Base-by-base conservation (phyloP, 306 rosid genomes). In the Medicago arabica region DNA sequence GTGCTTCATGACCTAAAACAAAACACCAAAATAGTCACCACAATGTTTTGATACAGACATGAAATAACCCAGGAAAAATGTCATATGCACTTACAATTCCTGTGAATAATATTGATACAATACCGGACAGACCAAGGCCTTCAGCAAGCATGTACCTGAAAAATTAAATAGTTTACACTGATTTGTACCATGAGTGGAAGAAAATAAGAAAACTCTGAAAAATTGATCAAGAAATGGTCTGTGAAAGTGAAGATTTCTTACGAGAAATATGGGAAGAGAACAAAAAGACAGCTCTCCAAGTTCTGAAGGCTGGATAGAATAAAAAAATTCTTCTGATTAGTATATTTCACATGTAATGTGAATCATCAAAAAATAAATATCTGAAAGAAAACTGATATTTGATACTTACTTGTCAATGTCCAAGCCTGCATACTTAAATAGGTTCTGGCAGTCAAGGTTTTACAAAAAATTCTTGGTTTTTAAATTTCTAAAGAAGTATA, bases 231-330 rank as follows among this genome's bases (percentile, higher is more conserved):
- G 46, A 76, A 72, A 83, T 15, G 49, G 68, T 63, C 31, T 39
- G 75, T 81, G 77, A 69, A 81, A 68, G 75, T 81, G 77, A 69
- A 83, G 72, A 66, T 75, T 69, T 36, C 97, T 90, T 87, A 92
- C 99, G 99, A 95, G 88, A 95, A 95, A 81, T 95, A 95, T 7
- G 99, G 99, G 75, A 95, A 95, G 73, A 95, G 99, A 76, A 95
- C 99, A 87, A 95, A 86, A 65, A 95, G 96, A 82, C 99, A 92
- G 80, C 99, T 90, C 88, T 95, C 99, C 93, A 90, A 83, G 80
- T 92, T 95, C 87, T 92, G 99, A 85, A 95, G 96, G 83, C 98
- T 95, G 91, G 15, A 88, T 63, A 78, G 69, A 80, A 82, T 46
- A 36, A 74, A 51, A 79, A 61, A 79, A 55, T 50, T 50, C 41